A percentile compares a stretch with the other conserved stretches of the same genome.
Evolutionary conservation across 2,329 filamentous ascomycete species (phyloP).

Genomic region (Capronia americana): DNA sequence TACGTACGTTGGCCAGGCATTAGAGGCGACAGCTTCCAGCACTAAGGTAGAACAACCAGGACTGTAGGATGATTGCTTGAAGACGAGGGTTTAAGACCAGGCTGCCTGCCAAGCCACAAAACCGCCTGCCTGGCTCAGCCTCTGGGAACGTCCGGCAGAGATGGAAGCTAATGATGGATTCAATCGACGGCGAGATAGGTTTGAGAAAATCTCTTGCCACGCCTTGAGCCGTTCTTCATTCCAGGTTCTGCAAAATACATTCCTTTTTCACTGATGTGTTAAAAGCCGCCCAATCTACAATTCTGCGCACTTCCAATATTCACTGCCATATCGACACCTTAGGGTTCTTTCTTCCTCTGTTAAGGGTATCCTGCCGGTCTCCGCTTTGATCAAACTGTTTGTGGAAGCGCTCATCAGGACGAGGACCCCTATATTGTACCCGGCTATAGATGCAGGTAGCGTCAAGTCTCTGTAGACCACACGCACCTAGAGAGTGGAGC

Average conservation of each 20-base stretch:
- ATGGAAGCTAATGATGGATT: neutral
- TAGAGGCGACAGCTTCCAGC: neutral
- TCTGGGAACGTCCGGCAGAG: neutral
- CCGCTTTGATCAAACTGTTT: neutral
- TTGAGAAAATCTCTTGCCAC: neutral
- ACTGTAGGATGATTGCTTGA: neutral
- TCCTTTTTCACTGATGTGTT: too few relatives aligned
- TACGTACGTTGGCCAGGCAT: neutral
- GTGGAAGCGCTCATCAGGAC: neutral
- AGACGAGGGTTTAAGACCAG: neutral
- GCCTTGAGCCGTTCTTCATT: neutral
- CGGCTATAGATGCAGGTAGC: neutral
- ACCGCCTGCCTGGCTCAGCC: conserved; percentile 10
- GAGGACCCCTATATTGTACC: neutral
- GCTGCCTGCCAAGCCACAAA: conserved; percentile 13
- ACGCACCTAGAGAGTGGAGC: neutral
- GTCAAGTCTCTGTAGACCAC: neutral
- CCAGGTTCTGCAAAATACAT: neutral
- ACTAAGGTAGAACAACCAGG: neutral
- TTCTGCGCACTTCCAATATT: too few relatives aligned
- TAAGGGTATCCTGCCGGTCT: neutral
- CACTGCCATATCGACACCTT: too few relatives aligned
- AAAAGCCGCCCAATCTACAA: too few relatives aligned
- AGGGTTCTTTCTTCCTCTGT: neutral
- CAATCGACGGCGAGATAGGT: neutral